Base-by-base conservation (phyloP, 805 yeast genomes). In the Cyberlindnera americana region DNA sequence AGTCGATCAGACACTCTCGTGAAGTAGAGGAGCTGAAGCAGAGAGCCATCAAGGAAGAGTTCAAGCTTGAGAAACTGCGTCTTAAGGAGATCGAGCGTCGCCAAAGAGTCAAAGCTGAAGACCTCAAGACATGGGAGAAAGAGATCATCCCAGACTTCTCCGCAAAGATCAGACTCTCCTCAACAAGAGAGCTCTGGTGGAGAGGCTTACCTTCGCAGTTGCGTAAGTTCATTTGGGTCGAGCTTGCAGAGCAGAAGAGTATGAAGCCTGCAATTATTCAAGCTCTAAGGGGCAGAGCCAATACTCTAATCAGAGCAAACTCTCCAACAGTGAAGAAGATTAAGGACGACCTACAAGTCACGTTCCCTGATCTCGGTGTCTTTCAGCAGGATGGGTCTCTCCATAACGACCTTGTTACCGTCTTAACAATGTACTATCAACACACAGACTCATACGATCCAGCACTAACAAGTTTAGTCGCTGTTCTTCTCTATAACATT, bases 101-200 rank as follows among this genome's bases (percentile, higher is more conserved):
- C 11, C 54, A 63, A 4, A 62, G 56, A 9, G 64, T 61, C 27
- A 61, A 60, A 19, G 64, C 62, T 11, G 56, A 60, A 33, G 79
- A 73, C 50, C 48, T 49, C 2, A 37, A 42, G 1, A 53, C 52
- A 8, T 78, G 83, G 83, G 45, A 43, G 18, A 33, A 40, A 9
- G 54, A 60, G 29, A 65, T 75, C 8, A 42, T 70, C 5, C 65
- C 69, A 7, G 55, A 67, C 35, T 67, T 62, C 38, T 52, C 55
- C 18, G 42, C 45, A 6, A 60, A 61, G 30, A 54, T 73, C 16
- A 57, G 61, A 38, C 52, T 59, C 12, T 62, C 72, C 1, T 50
- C 61, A 16, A 67, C 71, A 6, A 62, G 81, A 32, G 81, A 77
- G 44, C 56, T 77, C 23, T 75, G 80, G 76, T 78, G 83, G 83